Conservation (phyloP, 1,284 basidiomycete genomes). For the Fomitopsis schrenkii region DNA sequence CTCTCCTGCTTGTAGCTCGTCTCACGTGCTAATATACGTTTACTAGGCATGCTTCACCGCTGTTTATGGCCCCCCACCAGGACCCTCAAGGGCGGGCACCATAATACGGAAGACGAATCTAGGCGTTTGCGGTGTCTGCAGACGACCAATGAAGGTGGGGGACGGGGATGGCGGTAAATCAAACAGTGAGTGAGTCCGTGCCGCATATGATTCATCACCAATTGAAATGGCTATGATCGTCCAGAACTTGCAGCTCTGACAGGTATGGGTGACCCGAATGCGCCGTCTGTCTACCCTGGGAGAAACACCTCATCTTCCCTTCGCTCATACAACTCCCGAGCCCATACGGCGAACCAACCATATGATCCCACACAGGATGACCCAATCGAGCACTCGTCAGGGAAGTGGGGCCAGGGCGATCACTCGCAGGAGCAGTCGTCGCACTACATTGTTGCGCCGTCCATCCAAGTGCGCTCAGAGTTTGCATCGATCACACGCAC, state of each 20-base stretch:
- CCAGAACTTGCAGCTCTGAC: constrained; percentile 84
- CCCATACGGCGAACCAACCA: constrained; percentile 41
- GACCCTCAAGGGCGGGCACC: constrained; percentile 42
- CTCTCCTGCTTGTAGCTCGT: background rate
- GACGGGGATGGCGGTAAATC: constrained; percentile 78
- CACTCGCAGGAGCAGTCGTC: constrained; percentile 42
- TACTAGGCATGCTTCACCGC: constrained; percentile 88
- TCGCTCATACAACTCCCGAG: constrained; percentile 28
- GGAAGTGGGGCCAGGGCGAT: constrained; percentile 41
- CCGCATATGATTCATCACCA: background rate
- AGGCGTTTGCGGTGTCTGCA: constrained; percentile 95
- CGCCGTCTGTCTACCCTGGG: constrained; percentile 59
- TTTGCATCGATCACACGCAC: constrained; percentile 77
- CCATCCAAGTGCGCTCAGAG: constrained; percentile 86
- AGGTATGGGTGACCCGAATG: constrained; percentile 71
- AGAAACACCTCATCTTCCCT: constrained; percentile 50
- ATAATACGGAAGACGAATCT: constrained; percentile 72
- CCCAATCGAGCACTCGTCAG: constrained; percentile 59
- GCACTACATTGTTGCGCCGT: constrained; percentile 79
- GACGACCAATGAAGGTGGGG: constrained; percentile 90
- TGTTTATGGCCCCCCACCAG: constrained; percentile 87
- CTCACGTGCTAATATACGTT: background rate
- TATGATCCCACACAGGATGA: constrained; percentile 78
- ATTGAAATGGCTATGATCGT: background rate
- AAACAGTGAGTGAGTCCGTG: constrained; percentile 66